phyloP scores from a whole-genome alignment of 345 rosid genomes.

The Rhodomyrtus tomentosa region DNA sequence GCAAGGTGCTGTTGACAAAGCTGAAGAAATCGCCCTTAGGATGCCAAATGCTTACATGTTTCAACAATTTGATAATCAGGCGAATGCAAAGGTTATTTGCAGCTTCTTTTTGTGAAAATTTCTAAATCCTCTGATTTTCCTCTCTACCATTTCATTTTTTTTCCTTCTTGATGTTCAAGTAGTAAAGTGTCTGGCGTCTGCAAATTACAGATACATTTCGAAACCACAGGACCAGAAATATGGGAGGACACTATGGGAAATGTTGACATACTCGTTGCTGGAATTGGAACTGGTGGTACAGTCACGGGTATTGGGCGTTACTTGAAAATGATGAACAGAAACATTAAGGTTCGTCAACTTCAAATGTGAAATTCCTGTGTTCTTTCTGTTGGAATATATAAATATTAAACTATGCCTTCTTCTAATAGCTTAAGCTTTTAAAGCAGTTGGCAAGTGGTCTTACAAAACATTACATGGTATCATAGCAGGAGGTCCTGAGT shows the following conservation, averaged over 20 bases:
- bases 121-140: background rate
- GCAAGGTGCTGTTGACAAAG: slow-evolving; percentile 80
- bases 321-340: slow-evolving; percentile 70
- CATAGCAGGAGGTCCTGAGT: no score
- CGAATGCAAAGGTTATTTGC: slow-evolving; percentile 50
- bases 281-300: slow-evolving; percentile 93
- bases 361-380: background rate
- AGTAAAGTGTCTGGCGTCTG: background rate
- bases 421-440: no score
- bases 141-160: background rate
- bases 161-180: background rate
- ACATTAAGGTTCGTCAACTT: slow-evolving; percentile 43
- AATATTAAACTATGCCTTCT: no score
- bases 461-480: no score
- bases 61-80: slow-evolving; percentile 70
- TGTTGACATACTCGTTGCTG: slow-evolving; percentile 74
- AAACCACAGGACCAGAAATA: slow-evolving; percentile 92
- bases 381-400: no score
- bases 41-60: slow-evolving; percentile 68
- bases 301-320: slow-evolving; percentile 73
- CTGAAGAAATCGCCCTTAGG: slow-evolving; percentile 61
- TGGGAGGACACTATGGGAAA: slow-evolving; percentile 82
- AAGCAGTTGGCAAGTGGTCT: no score
- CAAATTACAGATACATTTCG: slow-evolving; percentile 66
- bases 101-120: background rate